Evolutionary conservation across 495 filamentous ascomycete genomes (phyloP).

Genomic region (Hyaloscypha bicolor): DNA sequence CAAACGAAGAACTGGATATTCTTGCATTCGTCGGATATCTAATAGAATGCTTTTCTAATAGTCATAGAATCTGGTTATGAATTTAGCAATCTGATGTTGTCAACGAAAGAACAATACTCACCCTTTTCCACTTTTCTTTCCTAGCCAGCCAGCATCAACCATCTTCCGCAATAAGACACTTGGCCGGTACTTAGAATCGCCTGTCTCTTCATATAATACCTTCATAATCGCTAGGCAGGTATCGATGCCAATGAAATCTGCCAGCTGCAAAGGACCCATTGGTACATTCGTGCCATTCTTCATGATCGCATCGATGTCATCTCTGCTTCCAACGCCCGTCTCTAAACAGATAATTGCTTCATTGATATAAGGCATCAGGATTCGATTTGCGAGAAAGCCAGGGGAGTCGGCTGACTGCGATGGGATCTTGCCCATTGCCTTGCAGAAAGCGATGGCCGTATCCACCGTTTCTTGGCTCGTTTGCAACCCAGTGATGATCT

Average conservation of each 20-base stretch:
- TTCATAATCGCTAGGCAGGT: conserved; percentile 98
- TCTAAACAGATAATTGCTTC: conserved; percentile 97
- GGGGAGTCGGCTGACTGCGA: conserved; percentile 86
- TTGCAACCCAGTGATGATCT: conserved; percentile 93
- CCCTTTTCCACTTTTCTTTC: conserved; percentile 96
- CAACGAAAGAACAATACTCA: conserved; percentile 48
- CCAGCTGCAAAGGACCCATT: conserved; percentile 92
- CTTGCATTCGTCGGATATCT: background rate
- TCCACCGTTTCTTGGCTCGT: conserved; percentile 81
- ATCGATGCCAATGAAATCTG: conserved; percentile 97
- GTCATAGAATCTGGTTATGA: conserved; percentile 31
- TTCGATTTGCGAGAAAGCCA: conserved; percentile 94
- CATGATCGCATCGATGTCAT: conserved; percentile 97
- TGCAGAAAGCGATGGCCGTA: conserved; percentile 83
- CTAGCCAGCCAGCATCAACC: conserved; percentile 98
- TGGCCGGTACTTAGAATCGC: conserved; percentile 93
- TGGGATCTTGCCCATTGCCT: conserved; percentile 90
- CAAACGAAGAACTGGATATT: background rate
- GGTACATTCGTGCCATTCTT: conserved; percentile 98
- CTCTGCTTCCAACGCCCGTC: conserved; percentile 82
- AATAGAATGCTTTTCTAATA: conserved; percentile 20
- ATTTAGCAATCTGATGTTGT: background rate
- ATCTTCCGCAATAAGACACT: conserved; percentile 85
- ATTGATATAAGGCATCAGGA: conserved; percentile 99
- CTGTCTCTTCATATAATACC: conserved; percentile 87